Conservation (phyloP, 345 rosid species). For the Melaleuca alternifolia region DNA sequence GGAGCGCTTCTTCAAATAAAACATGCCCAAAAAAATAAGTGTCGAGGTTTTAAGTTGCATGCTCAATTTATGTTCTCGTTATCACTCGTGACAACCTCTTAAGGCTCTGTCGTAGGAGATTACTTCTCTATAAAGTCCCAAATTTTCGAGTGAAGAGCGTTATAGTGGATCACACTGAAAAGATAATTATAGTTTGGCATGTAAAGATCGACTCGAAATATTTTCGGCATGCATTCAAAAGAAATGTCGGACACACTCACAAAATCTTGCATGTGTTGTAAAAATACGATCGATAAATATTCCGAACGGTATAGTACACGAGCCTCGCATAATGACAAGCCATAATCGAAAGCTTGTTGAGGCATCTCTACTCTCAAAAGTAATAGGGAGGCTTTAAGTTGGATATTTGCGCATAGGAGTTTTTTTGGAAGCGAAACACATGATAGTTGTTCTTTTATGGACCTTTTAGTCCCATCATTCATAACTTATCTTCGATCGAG, state of each 20-base stretch:
- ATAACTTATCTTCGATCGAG: background rate
- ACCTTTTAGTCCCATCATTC: too few species aligned
- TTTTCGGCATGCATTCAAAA: background rate
- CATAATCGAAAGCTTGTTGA: background rate
- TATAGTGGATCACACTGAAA: background rate
- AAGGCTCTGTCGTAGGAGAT: background rate
- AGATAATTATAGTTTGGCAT: background rate
- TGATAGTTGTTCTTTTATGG: background rate
- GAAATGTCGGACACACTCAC: too few species aligned
- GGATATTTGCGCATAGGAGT: background rate
- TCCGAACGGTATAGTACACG: background rate
- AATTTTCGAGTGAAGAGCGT: background rate
- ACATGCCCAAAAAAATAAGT: background rate
- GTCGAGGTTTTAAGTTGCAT: background rate
- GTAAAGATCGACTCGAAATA: background rate
- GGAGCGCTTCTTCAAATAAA: background rate
- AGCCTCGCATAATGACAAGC: background rate
- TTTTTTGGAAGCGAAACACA: background rate
- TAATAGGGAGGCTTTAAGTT: background rate
- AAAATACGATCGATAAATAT: background rate
- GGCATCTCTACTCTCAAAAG: background rate
- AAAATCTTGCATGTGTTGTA: background rate
- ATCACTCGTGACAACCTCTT: background rate
- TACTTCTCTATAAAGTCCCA: rapidly evolving
- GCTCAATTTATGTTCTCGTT: background rate